Evolutionary conservation across 2,329 filamentous ascomycete species (phyloP).

Genomic region (Penicillium hordei): DNA sequence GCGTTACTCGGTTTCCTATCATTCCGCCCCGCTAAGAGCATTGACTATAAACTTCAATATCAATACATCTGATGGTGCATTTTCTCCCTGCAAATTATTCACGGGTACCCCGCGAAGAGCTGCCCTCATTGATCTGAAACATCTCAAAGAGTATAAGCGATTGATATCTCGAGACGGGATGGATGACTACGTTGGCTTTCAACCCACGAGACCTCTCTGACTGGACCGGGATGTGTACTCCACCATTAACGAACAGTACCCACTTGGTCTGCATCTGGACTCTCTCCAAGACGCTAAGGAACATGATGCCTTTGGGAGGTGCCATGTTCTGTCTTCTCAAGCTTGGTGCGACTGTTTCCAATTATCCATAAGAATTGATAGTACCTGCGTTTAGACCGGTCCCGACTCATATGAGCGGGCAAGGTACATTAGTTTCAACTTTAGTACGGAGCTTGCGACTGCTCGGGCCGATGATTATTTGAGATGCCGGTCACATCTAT

Average conservation of each 20-base stretch:
- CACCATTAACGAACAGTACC: constrained; percentile 14
- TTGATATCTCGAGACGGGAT: neutral
- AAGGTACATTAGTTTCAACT: constrained; percentile 5
- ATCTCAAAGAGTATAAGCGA: neutral
- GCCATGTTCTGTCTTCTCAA: neutral
- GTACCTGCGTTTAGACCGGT: constrained; percentile 12
- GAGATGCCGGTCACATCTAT: constrained; percentile 5
- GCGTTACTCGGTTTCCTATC: neutral
- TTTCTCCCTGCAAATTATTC: neutral
- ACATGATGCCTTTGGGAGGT: constrained; percentile 6
- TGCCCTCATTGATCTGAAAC: neutral
- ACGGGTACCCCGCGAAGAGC: neutral
- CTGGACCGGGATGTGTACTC: constrained; percentile 3
- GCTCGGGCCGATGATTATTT: constrained; percentile 9
- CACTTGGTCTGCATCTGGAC: constrained; percentile 10
- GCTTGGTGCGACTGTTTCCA: neutral
- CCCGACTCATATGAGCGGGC: constrained; percentile 2
- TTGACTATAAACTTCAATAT: constrained; percentile 7
- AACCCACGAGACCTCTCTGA: neutral
- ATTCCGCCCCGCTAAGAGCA: constrained; percentile 3
- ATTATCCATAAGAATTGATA: neutral
- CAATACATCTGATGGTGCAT: neutral
- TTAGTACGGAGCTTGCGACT: constrained; percentile 3
- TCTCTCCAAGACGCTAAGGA: constrained; percentile 2
- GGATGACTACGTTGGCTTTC: neutral